phyloP scores from a whole-genome alignment of 2,329 filamentous ascomycete species.

The Nothophoma quercina region DNA sequence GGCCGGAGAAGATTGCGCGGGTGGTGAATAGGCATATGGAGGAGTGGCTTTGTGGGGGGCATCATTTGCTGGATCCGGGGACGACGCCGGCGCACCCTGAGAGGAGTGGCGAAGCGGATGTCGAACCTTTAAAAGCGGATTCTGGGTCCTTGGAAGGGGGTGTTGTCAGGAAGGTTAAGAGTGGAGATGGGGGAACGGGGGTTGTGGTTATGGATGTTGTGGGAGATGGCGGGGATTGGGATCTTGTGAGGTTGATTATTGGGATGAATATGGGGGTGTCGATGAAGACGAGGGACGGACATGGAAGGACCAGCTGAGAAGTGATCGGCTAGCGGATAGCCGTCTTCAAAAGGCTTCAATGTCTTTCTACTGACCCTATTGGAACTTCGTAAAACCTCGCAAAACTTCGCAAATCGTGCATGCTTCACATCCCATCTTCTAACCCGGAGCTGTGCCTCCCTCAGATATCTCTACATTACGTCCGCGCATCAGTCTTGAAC shows the following conservation, averaged over 20 bases:
- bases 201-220: conserved; percentile 96
- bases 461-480: no score
- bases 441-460: no score
- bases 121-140: no score
- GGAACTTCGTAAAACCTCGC: no score
- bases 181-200: conserved; percentile 75
- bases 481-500: not conserved
- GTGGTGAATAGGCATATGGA: conserved; percentile 83
- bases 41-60: conserved; percentile 64
- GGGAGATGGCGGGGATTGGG: conserved; percentile 86
- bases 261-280: conserved; percentile 80
- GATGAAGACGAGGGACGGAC: conserved; percentile 10
- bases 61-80: conserved; percentile 48
- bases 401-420: no score
- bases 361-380: no score
- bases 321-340: no score
- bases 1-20: conserved; percentile 90
- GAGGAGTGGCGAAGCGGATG: conserved; percentile 23
- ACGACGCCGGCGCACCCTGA: conserved; percentile 18
- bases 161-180: conserved; percentile 58
- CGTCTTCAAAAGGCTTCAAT: no score
- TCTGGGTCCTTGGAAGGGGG: no score
- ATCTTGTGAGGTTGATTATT: conserved; percentile 83
- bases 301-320: no score
- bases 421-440: no score